Evolutionary conservation across 2,329 filamentous ascomycete genomes (phyloP), one percentile per base, ranked within the genome.

Genomic region (Epicoccum sorghinum): DNA sequence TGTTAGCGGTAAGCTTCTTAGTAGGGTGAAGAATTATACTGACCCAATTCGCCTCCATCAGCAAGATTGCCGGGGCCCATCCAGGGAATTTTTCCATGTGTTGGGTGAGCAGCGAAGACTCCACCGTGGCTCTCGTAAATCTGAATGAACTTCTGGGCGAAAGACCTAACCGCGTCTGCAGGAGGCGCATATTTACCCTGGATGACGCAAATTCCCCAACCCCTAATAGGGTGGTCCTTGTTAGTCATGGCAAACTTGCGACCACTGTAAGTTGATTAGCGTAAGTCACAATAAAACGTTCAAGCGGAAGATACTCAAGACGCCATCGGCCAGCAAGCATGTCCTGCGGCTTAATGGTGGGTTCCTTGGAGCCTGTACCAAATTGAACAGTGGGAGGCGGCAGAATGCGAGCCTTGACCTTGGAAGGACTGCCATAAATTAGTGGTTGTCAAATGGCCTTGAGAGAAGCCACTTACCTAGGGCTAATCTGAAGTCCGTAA

Each of bases 261-360:
- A 27, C 86, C 87, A 25, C 49, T 52, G 22, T 7, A 24, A 3
- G 7, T 33, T 29, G 1, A 7, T 52, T 23, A 52, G 43, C 37
- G 22, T 4, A 24, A 18, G 10, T 36, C 22, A 35, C 13, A 7
- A 14, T 3, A 6, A 23, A 23, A 8, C 10, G 10, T 33, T 2
- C 18, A 12, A 33, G n/a, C 6, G 13, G 23, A 23, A 37, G 42
- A 3, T 42, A 52, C 49, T 91, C 86, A 9, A 98, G 80, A 71
- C 96, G 90, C 95, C 95, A 99, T 23, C 91, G 88, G 30, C 93
- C 95, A 27, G 77, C 74, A 14, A 82, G 83, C 18, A 84, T 82
- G 37, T 75, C 70, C 5, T 50, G 39, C 3, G 64, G 52, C 33
- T 60, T 59, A 46, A 75, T 60, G 7, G 63, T 65, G 3, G 59